Evolutionary conservation across 2,329 filamentous ascomycete species (phyloP).

Genomic region (Cordyceps cicadae): DNA sequence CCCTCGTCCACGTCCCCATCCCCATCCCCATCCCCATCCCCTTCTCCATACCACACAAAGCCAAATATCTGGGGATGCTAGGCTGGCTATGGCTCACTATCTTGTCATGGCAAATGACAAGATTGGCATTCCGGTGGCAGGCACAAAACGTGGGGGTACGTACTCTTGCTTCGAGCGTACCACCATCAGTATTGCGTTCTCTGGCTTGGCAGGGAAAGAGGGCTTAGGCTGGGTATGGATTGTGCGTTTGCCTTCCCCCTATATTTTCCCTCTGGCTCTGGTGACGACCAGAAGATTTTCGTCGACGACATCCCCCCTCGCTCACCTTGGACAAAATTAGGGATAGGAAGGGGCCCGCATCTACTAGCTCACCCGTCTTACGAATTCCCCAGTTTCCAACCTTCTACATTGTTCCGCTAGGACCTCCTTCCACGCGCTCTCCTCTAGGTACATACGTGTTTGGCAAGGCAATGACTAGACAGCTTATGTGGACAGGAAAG

Average conservation of each 20-base stretch:
- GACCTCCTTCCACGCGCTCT: neutral
- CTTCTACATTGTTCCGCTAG: neutral
- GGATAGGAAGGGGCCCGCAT: neutral
- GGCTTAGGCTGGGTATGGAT: too few relatives aligned
- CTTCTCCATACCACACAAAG: conserved; percentile 4
- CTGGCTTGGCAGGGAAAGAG: too few relatives aligned
- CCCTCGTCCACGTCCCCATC: neutral
- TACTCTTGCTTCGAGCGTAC: neutral
- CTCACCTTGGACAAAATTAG: neutral
- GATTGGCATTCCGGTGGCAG: neutral
- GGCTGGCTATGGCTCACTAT: neutral
- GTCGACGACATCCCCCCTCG: neutral
- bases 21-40: neutral
- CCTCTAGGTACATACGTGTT: neutral
- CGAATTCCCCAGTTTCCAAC: neutral
- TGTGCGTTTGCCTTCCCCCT: neutral
- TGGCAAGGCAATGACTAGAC: neutral
- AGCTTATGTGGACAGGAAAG: neutral
- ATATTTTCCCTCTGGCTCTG: neutral
- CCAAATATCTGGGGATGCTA: conserved; percentile 1
- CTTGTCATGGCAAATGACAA: neutral
- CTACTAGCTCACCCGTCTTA: neutral
- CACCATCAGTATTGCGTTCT: neutral
- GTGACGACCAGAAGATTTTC: neutral
- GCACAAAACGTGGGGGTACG: neutral